These are phyloP conservation scores for Colletotrichum sublineola DNA, from an alignment of 2,329 filamentous ascomycete genomes.

Conservation along the genomic window DNA sequence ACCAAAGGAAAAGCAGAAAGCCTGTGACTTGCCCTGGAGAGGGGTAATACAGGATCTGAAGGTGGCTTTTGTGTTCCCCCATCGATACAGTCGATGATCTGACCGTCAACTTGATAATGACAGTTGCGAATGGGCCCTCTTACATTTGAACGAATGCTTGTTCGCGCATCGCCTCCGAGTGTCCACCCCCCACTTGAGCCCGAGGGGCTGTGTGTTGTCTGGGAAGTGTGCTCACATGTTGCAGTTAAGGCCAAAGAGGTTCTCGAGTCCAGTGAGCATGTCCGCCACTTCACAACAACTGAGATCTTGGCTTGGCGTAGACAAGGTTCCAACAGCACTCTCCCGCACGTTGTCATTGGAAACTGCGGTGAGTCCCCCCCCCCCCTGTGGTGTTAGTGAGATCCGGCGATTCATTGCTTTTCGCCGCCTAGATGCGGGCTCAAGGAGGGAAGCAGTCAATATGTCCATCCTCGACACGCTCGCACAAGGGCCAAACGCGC, in stretches of 20 bases:
- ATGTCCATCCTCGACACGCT: constrained; percentile 14
- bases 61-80: neutral
- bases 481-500: constrained; percentile 11
- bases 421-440: neutral
- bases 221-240: constrained; percentile 17
- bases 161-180: constrained; percentile 9
- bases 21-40: neutral
- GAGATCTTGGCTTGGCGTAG: neutral
- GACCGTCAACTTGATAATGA: neutral
- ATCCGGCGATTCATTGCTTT: neutral
- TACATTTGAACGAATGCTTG: neutral
- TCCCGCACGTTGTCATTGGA: neutral
- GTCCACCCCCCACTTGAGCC: too few species aligned
- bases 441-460: neutral
- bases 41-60: neutral
- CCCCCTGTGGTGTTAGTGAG: neutral
- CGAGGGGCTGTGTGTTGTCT: neutral
- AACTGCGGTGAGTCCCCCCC: neutral
- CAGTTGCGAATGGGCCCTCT: neutral
- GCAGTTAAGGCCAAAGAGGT: neutral
- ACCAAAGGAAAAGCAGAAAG: neutral
- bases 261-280: neutral
- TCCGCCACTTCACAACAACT: neutral
- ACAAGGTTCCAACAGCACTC: neutral
- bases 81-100: neutral